A percentile compares a stretch with the other conserved stretches of the same genome.
Evolutionary conservation across 73 alveolate species (phyloP).

Genomic region (Effrenium voratum): DNA sequence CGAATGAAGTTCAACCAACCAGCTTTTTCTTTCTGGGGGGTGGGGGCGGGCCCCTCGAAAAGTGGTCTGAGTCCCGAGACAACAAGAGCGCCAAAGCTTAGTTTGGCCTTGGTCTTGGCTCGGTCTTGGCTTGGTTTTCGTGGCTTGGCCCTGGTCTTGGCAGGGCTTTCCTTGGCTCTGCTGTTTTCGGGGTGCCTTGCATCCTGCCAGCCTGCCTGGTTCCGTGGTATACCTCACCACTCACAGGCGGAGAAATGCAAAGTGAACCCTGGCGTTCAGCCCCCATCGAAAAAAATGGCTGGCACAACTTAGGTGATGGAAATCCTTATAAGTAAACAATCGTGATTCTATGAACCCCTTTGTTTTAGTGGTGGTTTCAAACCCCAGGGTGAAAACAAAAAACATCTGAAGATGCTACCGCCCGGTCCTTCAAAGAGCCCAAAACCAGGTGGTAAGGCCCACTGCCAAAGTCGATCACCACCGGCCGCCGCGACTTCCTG

Average conservation of each 20-base stretch:
- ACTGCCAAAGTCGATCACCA: conserved; percentile 5
- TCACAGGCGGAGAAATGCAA: neutral
- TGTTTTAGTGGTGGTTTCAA: neutral
- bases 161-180: too few relatives aligned
- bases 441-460: neutral
- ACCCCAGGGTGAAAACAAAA: neutral
- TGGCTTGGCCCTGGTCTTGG: too few relatives aligned
- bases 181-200: too few relatives aligned
- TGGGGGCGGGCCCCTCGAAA: too few relatives aligned
- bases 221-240: too few relatives aligned
- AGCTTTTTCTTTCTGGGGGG: too few relatives aligned
- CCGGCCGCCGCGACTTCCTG: neutral
- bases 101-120: too few relatives aligned
- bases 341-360: neutral
- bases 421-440: neutral
- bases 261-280: neutral
- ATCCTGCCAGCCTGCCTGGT: too few relatives aligned
- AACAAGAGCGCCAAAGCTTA: too few relatives aligned
- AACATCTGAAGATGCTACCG: neutral
- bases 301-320: neutral
- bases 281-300: neutral
- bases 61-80: too few relatives aligned
- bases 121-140: too few relatives aligned
- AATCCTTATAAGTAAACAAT: neutral
- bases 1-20: too few relatives aligned